Base-by-base conservation (phyloP, 306 rosid genomes). In the Quercus agrifolia region DNA sequence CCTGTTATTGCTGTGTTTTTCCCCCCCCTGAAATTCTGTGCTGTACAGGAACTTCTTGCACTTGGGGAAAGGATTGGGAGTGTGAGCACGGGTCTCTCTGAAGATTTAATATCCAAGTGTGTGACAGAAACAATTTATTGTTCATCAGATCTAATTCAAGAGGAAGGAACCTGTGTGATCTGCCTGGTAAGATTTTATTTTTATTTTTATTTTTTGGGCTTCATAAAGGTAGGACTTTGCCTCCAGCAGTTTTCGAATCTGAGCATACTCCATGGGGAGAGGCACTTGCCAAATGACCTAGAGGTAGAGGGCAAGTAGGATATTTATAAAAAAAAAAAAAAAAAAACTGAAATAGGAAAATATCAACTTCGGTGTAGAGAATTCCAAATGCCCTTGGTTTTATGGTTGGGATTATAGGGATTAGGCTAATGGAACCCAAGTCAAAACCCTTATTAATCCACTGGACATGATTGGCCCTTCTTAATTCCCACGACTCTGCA, bases 61-160 rank as follows among this genome's bases (percentile, higher is more conserved):
- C 90, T 93, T 38, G 97, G 97, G 6, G 98, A 93, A 86, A 85
- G 93, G 81, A 93, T 93, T 70, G 97, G 97, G 75, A 85, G 76
- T 64, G 97, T 93, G 62, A 91, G 78, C 88, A 93, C 98, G 0
- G 98, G 98, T 54, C 71, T 93, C 70, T 84, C 97, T 8, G 97
- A 89, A 79, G 91, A 90, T 71, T 61, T 76, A 79, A n/a, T 91
- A 71, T 70, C 86, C 10, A 88, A 93, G 86, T 88, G 97, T 83
- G 72, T 93, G 82, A 93, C 80, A 1, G 97, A 93, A 85, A 88
- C 93, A 52, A 87, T 93, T 78, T 86, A 88, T 74, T 90, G 98
- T 82, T 89, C 98, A 8, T 86, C 94, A 2, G 94, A 91, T 67
- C 94, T 63, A 75, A 70, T 71, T 59, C 93, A 91, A 73, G 94